Conservation (phyloP, 306 rosid species). For the Rosa lucieae region DNA sequence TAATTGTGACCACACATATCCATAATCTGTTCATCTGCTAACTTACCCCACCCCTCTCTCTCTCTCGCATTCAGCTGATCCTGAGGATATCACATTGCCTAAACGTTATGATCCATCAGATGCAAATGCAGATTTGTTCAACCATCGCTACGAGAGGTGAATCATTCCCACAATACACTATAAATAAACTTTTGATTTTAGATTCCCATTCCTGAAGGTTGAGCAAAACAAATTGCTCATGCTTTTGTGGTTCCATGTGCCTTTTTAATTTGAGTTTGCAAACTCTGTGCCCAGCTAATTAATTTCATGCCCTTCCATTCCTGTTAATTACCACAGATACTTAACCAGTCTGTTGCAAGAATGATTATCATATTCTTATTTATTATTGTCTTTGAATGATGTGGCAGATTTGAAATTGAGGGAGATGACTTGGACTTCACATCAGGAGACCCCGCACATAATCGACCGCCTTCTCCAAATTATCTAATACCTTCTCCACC, state of each 20-base stretch:
- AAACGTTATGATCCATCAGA: slow-evolving; percentile 51
- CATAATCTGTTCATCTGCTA: slow-evolving; percentile 17
- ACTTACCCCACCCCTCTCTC: slow-evolving; percentile 15
- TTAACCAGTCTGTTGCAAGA: neutral
- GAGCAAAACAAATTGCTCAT: too few species aligned
- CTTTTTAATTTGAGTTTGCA: too few species aligned
- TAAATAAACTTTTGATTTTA: too few species aligned
- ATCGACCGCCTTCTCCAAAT: slow-evolving; percentile 17
- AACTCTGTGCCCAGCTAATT: neutral
- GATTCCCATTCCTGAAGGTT: too few species aligned
- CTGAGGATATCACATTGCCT: slow-evolving; percentile 63
- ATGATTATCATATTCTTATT: neutral
- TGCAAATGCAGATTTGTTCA: slow-evolving; percentile 34
- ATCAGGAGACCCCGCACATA: slow-evolving; percentile 45
- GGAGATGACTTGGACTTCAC: slow-evolving; percentile 53
- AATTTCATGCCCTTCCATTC: too few species aligned
- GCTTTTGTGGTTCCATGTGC: too few species aligned
- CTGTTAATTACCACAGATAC: neutral
- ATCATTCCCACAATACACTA: neutral
- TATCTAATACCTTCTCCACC: slow-evolving; percentile 56
- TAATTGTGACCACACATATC: slow-evolving; percentile 2
- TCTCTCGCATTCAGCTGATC: slow-evolving; percentile 46
- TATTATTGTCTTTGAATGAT: slow-evolving; percentile 16
- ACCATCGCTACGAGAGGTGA: slow-evolving; percentile 66
- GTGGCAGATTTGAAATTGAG: slow-evolving; percentile 72